These are phyloP conservation scores for Hammondia hammondi DNA, from an alignment of 169 alveolate species.

Conservation along the genomic window DNA sequence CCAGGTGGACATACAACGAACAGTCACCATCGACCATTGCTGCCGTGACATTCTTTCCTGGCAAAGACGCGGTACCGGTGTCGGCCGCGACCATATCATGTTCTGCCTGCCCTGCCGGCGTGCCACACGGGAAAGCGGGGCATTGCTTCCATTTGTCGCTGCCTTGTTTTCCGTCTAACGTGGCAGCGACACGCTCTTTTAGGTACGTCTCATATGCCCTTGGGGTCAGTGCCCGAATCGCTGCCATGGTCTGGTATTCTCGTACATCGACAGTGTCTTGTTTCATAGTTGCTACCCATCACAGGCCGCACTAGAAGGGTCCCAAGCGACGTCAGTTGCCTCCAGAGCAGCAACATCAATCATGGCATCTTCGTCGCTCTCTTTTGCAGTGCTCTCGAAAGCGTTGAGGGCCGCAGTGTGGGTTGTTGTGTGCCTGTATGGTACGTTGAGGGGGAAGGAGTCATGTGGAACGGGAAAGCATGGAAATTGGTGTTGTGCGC, in stretches of 20 bases:
- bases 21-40: conserved; percentile 37
- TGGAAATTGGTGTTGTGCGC: background rate
- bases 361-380: background rate
- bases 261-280: background rate
- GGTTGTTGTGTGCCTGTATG: background rate
- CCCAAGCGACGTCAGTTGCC: background rate
- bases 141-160: background rate
- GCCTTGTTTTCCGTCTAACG: background rate
- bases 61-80: background rate
- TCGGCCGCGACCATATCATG: background rate
- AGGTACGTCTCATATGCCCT: background rate
- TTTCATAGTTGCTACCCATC: background rate
- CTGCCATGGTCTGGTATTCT: background rate
- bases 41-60: background rate
- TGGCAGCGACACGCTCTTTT: background rate
- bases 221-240: background rate
- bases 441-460: background rate
- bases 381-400: background rate
- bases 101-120: background rate
- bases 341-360: background rate
- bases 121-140: conserved; percentile 4
- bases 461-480: background rate
- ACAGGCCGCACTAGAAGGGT: background rate
- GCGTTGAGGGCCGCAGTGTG: background rate
- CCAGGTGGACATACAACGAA: background rate